Conservation (phyloP, 805 yeast species). For the Schizosaccharomyces pombe region DNA sequence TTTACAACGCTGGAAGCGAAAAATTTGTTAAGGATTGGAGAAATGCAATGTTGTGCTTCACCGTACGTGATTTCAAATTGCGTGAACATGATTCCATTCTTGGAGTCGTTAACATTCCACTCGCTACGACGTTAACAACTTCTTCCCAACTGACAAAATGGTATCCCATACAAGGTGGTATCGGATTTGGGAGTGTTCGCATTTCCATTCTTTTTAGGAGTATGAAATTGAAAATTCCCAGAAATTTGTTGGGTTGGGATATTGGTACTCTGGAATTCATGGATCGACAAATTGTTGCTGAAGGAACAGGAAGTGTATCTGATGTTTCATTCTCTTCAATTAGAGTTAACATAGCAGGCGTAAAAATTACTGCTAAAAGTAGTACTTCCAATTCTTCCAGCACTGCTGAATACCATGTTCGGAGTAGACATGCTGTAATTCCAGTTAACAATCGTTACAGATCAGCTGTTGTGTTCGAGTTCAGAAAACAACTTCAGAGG, state of each 20-base stretch:
- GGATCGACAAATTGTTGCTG: neutral
- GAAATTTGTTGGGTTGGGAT: slow-evolving; percentile 2
- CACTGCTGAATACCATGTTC: neutral
- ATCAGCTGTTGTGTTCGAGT: neutral
- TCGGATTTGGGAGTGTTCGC: slow-evolving; percentile 3
- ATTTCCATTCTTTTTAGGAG: slow-evolving; percentile 2
- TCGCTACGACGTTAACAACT: neutral
- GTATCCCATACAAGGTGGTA: slow-evolving; percentile 3
- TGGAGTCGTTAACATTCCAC: neutral
- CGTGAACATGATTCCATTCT: slow-evolving; percentile 5
- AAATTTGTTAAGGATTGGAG: slow-evolving; percentile 4
- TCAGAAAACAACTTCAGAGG: neutral
- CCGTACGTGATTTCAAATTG: neutral
- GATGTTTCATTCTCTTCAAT: neutral
- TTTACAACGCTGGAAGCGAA: slow-evolving; percentile 3
- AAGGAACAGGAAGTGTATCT: neutral
- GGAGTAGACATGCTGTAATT: neutral
- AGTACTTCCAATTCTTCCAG: neutral
- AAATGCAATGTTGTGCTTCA: neutral
- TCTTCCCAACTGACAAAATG: slow-evolving; percentile 3
- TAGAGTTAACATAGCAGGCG: neutral
- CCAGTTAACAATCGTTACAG: neutral
- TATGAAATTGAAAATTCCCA: neutral
- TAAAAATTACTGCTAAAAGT: neutral
- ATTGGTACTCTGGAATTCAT: slow-evolving; percentile 1